Percentiles rank a stretch among this genome's conserved stretches.
Conservation (phyloP, 768 basidiomycete genomes). For the Astraeus odoratus region DNA sequence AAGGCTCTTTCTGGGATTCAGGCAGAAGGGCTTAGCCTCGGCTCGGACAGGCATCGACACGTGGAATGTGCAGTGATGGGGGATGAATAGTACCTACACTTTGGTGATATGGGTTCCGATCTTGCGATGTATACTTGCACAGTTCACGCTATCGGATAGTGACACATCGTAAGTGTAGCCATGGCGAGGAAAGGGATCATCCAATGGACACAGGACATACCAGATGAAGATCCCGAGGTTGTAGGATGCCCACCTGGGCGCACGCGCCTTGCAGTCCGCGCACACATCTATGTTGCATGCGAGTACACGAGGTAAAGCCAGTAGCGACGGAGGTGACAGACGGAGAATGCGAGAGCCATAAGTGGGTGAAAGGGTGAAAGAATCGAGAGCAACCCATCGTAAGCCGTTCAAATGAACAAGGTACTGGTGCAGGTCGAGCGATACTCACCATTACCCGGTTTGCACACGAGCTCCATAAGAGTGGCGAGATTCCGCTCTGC, state of each 20-base stretch:
- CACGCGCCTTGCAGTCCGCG: conserved; percentile 85
- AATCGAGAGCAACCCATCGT: too few species aligned
- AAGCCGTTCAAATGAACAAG: background rate
- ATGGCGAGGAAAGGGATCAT: too few species aligned
- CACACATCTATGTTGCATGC: conserved; percentile 56
- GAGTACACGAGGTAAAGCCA: conserved; percentile 6
- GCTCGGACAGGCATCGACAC: background rate
- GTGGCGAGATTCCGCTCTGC: conserved; percentile 58
- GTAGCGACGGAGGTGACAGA: background rate
- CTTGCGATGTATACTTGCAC: conserved; percentile 90
- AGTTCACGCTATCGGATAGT: conserved; percentile 52
- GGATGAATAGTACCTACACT: conserved; percentile 54
- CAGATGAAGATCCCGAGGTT: conserved; percentile 89
- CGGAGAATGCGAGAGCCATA: background rate
- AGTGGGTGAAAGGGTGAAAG: background rate
- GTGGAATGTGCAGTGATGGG: background rate
- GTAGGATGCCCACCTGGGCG: conserved; percentile 85
- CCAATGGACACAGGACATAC: conserved; percentile 32
- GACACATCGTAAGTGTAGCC: too few species aligned
- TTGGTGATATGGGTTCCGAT: conserved; percentile 91
- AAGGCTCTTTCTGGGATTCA: conserved; percentile 66
- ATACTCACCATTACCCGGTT: conserved; percentile 71
- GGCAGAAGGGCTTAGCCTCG: conserved; percentile 3
- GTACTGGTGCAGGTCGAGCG: background rate
- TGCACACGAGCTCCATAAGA: conserved; percentile 59